Percentiles rank a stretch among this genome's conserved stretches.
phyloP scores from a whole-genome alignment of 2,329 filamentous ascomycete genomes.

The Epichloe coenophiala region DNA sequence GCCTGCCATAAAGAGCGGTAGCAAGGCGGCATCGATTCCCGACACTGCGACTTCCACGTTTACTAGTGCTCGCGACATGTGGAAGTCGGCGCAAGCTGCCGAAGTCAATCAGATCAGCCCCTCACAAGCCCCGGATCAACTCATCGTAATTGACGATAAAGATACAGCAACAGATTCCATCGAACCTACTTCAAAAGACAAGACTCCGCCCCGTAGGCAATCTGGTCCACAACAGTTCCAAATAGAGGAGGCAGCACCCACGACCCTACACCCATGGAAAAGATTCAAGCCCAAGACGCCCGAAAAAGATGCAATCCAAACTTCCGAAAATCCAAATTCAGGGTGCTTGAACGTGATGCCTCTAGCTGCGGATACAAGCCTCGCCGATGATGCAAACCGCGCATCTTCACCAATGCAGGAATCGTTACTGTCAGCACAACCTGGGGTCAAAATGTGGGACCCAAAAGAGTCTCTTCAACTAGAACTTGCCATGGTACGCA shows the following conservation, averaged over 20 bases:
- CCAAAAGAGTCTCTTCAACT: conserved; percentile 21
- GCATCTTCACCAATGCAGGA: neutral
- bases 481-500: conserved; percentile 39
- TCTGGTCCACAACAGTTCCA: neutral
- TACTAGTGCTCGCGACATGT: conserved; percentile 27
- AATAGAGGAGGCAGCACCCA: neutral
- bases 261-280: conserved; percentile 21
- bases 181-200: neutral
- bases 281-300: conserved; percentile 18
- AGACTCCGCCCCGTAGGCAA: neutral
- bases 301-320: neutral
- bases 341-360: neutral
- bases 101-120: conserved; percentile 1
- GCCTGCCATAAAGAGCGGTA: conserved; percentile 22
- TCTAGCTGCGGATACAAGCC: neutral
- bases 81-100: conserved; percentile 17
- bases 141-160: conserved; percentile 2
- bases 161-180: conserved; percentile 1
- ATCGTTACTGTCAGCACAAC: neutral
- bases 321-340: neutral
- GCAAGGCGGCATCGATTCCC: conserved; percentile 23
- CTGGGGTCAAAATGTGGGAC: neutral
- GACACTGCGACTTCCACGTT: conserved; percentile 23
- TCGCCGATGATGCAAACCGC: neutral
- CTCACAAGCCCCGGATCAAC: neutral